phyloP scores from a whole-genome alignment of 768 basidiomycete genomes.

The Boletus barrowsii region DNA sequence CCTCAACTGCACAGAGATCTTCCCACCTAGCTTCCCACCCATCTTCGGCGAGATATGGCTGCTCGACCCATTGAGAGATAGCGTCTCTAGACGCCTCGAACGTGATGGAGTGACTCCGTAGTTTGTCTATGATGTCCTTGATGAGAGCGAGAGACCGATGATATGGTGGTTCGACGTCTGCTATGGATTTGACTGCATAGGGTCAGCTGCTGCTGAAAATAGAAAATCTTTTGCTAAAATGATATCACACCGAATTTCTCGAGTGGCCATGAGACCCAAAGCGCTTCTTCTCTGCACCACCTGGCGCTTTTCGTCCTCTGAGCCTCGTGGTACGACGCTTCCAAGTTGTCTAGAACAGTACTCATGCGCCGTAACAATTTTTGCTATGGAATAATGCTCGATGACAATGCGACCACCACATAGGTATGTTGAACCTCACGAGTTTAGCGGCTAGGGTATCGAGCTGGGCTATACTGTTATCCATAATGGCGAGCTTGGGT shows the following conservation, averaged over 20 bases:
- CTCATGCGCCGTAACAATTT: conserved; percentile 72
- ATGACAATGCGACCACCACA: neutral
- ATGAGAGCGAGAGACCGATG: conserved; percentile 63
- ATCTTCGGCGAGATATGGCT: conserved; percentile 61
- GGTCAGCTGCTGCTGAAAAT: neutral
- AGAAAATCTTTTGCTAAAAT: neutral
- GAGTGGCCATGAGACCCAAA: conserved; percentile 82
- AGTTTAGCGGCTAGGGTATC: conserved; percentile 60
- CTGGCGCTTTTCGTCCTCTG: conserved; percentile 66
- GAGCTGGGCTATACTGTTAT: conserved; percentile 56
- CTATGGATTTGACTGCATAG: conserved; percentile 49
- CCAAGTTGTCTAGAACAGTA: conserved; percentile 59
- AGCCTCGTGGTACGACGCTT: conserved; percentile 63
- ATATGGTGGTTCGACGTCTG: conserved; percentile 59
- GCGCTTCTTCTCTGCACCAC: conserved; percentile 67
- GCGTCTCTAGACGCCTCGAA: conserved; percentile 68
- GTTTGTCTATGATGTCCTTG: conserved; percentile 48
- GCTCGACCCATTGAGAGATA: conserved; percentile 65
- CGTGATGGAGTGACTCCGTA: conserved; percentile 63
- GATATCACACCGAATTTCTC: conserved; percentile 65
- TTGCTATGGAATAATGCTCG: conserved; percentile 39
- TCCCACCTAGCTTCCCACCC: conserved; percentile 77
- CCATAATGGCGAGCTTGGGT: conserved; percentile 67
- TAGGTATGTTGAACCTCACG: conserved; percentile 40
- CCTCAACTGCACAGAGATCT: conserved; percentile 72